These are phyloP conservation scores for Hymenoscyphus infarciens DNA, from an alignment of 2,329 filamentous ascomycete species.

Conservation along the genomic window DNA sequence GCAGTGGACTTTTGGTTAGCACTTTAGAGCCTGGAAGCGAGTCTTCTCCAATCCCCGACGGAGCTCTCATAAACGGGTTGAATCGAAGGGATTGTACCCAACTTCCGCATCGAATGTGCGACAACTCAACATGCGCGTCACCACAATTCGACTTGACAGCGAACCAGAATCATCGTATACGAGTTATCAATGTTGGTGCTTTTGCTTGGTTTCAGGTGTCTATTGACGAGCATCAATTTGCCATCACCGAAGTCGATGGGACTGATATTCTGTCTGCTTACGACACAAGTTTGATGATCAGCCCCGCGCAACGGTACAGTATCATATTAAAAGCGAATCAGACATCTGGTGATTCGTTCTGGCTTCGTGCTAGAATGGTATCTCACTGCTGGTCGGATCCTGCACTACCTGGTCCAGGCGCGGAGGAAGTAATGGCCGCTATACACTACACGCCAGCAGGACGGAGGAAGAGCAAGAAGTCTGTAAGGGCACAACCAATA, in stretches of 20 bases:
- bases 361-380: conserved; percentile 61
- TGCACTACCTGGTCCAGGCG: conserved; percentile 41
- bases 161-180: conserved; percentile 59
- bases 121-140: conserved; percentile 38
- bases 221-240: conserved; percentile 63
- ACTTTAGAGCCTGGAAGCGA: conserved; percentile 42
- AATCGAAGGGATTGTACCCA: conserved; percentile 41
- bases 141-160: conserved; percentile 47
- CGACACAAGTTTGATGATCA: conserved; percentile 59
- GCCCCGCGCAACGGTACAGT: conserved; percentile 69
- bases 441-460: conserved; percentile 41
- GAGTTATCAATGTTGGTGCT: conserved; percentile 66
- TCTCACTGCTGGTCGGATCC: conserved; percentile 56
- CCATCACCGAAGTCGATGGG: conserved; percentile 67
- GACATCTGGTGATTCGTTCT: conserved; percentile 52
- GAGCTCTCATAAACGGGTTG: conserved; percentile 43
- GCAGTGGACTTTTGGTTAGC: conserved; percentile 39
- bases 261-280: conserved; percentile 58
- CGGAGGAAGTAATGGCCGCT: conserved; percentile 46
- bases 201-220: conserved; percentile 71
- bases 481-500: conserved; percentile 19
- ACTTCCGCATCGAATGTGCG: conserved; percentile 41
- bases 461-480: conserved; percentile 9
- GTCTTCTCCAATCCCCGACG: conserved; percentile 44
- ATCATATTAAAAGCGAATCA: conserved; percentile 60